Evolutionary conservation across 768 basidiomycete genomes (phyloP).

Genomic region (Tricholoma matsutake): DNA sequence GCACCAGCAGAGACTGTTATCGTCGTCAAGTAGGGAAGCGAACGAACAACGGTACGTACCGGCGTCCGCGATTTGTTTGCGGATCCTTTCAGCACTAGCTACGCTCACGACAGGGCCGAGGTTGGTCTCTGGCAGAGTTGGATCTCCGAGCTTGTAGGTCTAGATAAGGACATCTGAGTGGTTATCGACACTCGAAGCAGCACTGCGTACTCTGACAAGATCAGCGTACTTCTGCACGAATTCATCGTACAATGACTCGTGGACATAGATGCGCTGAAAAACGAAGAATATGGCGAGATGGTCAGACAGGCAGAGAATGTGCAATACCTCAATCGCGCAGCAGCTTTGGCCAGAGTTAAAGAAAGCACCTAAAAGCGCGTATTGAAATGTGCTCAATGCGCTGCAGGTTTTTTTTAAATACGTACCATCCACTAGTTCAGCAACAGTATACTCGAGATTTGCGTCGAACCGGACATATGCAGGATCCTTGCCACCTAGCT

Average conservation of each 20-base stretch:
- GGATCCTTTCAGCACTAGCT: conserved; percentile 79
- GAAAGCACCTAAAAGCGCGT: conserved; percentile 60
- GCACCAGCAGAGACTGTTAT: conserved; percentile 73
- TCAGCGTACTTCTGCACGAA: conserved; percentile 77
- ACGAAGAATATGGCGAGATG: neutral
- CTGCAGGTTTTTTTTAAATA: neutral
- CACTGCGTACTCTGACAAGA: conserved; percentile 57
- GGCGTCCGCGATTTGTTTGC: conserved; percentile 85
- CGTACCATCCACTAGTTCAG: conserved; percentile 88
- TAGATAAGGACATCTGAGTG: conserved; percentile 22
- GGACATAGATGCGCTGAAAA: conserved; percentile 85
- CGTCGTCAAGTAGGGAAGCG: neutral
- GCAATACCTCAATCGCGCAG: conserved; percentile 80
- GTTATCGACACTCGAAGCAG: neutral
- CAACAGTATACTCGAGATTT: conserved; percentile 76
- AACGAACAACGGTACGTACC: conserved; percentile 37
- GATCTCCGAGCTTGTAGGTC: conserved; percentile 87
- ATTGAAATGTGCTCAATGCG: neutral
- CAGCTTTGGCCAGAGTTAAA: conserved; percentile 99
- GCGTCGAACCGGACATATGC: conserved; percentile 92
- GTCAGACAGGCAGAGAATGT: no score
- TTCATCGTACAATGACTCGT: conserved; percentile 73
- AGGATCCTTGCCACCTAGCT: conserved; percentile 97
- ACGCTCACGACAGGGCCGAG: conserved; percentile 93
- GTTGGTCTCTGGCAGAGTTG: conserved; percentile 66